Percentiles rank a stretch among this genome's conserved stretches.
Evolutionary conservation across 176 grass and related monocot genomes (phyloP).

Genomic region (Canna indica): DNA sequence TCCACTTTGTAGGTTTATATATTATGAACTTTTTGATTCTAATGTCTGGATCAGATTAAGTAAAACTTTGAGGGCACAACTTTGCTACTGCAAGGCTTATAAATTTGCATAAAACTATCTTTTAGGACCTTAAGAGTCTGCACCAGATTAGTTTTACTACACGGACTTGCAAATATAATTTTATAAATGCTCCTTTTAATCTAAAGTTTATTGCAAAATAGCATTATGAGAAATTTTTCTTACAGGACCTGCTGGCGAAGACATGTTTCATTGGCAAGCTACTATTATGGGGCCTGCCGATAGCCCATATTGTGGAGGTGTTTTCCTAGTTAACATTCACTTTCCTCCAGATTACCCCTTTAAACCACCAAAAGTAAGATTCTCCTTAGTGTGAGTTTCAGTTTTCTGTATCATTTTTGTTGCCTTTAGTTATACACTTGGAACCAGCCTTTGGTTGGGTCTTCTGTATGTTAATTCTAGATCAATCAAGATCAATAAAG

Average conservation of each 20-base stretch:
- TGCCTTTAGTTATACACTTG: background rate
- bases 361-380: background rate
- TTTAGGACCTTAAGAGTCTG: too few relatives aligned
- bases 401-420: background rate
- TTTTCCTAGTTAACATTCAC: background rate
- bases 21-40: too few relatives aligned
- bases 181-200: background rate
- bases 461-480: too few relatives aligned
- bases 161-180: background rate
- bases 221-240: background rate
- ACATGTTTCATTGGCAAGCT: slow-evolving; percentile 5
- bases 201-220: background rate
- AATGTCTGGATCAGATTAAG: too few relatives aligned
- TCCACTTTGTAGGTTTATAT: too few relatives aligned
- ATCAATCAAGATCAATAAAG: too few relatives aligned
- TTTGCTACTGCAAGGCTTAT: too few relatives aligned
- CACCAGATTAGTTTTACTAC: too few relatives aligned
- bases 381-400: background rate
- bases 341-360: background rate
- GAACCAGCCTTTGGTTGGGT: background rate
- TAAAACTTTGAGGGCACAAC: too few relatives aligned
- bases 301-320: background rate
- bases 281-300: background rate
- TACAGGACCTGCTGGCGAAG: background rate
- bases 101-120: too few relatives aligned